Base-by-base conservation (phyloP, 1,139 yeast genomes). In the Blastobotrys indianensis region DNA sequence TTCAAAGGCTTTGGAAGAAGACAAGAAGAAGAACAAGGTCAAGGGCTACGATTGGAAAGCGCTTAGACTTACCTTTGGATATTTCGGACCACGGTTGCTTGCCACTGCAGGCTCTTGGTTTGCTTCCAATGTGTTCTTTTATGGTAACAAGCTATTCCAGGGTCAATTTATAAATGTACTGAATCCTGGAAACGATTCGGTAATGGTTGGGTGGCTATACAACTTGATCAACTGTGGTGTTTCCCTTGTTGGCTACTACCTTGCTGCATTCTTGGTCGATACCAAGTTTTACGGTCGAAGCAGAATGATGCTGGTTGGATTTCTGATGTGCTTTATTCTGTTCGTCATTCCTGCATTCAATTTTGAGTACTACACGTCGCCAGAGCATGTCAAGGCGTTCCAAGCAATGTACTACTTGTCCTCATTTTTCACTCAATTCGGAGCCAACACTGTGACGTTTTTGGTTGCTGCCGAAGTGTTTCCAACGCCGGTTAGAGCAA, bases 31-130 rank as follows among this genome's bases (percentile, higher is more conserved):
- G 58, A 45, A 56, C 44, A 57, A 62, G 40, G 68, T 66, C 37
- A 64, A 69, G 41, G 69, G 70, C 34, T 65, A 65, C 52, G 68
- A 65, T 49, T 50, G 52, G 37, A 48, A 51, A 41, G 59, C 67
- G 12, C 55, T 65, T 43, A 58, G 57, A 51, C 52, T 61, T 46
- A 51, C 55, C n/a, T 58, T 74, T 59, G 40, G 54, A 30, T 95
- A 90, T 67, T 92, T 90, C 65, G 72, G 80, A 45, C 84, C 87
- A 71, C 88, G 97, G 82, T 74, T 92, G 58, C 57, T 92, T 46
- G 98, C 97, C 65, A 90, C 98, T 59, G 95, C 97, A 55, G 94
- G 90, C 67, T 82, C 94, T 42, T 92, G 98, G 98, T 90, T 90
- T 74, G 75, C 82, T 73, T 78, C 90, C 69, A 98, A 92, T 75